Conservation (phyloP, 2,329 filamentous ascomycete species). For the Ascochyta fabae region DNA sequence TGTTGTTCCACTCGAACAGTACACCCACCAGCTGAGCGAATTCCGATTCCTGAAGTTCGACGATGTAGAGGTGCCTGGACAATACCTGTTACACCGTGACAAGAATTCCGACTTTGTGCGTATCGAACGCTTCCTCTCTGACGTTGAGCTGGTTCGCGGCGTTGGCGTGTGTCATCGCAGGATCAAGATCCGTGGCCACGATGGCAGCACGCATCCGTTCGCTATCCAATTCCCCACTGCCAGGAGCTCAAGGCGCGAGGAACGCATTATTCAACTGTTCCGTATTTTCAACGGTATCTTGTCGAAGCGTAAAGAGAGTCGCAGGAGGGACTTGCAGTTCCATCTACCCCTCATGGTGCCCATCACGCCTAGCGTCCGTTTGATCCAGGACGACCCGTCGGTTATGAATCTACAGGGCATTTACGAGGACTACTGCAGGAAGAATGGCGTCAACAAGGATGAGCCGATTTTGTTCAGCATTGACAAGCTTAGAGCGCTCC, state of each 20-base stretch:
- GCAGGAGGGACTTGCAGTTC: constrained; percentile 92
- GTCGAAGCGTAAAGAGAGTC: constrained; percentile 90
- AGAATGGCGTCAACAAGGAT: constrained; percentile 87
- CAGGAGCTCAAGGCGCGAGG: constrained; percentile 89
- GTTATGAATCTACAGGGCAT: constrained; percentile 94
- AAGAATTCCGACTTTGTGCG: constrained; percentile 99
- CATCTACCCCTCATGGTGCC: constrained; percentile 95
- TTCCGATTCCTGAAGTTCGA: constrained; percentile 98
- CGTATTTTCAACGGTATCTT: constrained; percentile 94
- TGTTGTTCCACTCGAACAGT: constrained; percentile 78
- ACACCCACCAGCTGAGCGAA: constrained; percentile 90
- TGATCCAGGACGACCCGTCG: constrained; percentile 93
- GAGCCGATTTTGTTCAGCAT: constrained; percentile 94
- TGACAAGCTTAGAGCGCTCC: constrained; percentile 82
- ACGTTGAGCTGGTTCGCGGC: constrained; percentile 89
- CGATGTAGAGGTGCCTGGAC: constrained; percentile 95
- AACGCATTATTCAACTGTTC: constrained; percentile 95
- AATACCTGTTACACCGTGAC: constrained; percentile 96
- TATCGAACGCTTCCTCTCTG: constrained; percentile 94
- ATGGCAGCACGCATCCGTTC: constrained; percentile 96
- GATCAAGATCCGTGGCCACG: constrained; percentile 94
- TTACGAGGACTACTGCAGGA: constrained; percentile 94
- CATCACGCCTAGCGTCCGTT: constrained; percentile 88
- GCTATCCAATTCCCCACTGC: constrained; percentile 95
- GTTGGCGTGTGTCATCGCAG: constrained; percentile 91